Conservation (phyloP, 208 protist species). For the Trypanosoma boissoni region DNA sequence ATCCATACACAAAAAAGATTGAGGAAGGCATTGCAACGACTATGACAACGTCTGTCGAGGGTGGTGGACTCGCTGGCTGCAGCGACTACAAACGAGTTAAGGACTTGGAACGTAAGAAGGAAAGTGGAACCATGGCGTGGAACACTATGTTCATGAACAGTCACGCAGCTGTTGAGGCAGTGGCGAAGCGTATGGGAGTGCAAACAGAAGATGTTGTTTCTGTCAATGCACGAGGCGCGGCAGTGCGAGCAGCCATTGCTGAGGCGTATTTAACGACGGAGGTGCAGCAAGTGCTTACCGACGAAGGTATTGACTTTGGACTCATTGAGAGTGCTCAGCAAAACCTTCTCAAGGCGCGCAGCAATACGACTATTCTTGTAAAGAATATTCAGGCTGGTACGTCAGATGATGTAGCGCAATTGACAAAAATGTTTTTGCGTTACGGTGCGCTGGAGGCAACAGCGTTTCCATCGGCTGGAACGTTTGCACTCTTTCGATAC, state of each 20-base stretch:
- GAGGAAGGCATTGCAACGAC: slow-evolving; percentile 2
- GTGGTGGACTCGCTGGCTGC: slow-evolving; percentile 31
- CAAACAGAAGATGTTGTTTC: slow-evolving; percentile 54
- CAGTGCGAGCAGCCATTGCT: slow-evolving; percentile 87
- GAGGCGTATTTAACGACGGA: slow-evolving; percentile 83
- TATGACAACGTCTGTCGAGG: background rate
- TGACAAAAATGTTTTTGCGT: slow-evolving; percentile 66
- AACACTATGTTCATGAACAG: slow-evolving; percentile 86
- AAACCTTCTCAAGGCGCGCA: slow-evolving; percentile 65
- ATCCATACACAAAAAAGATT: slow-evolving; percentile 69
- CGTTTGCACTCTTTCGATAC: slow-evolving; percentile 78
- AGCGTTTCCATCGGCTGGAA: slow-evolving; percentile 56
- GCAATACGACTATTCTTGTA: slow-evolving; percentile 80
- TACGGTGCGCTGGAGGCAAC: slow-evolving; percentile 71
- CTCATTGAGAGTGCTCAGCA: slow-evolving; percentile 56
- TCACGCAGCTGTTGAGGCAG: slow-evolving; percentile 62
- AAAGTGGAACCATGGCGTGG: slow-evolving; percentile 38
- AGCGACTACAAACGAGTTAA: slow-evolving; percentile 61
- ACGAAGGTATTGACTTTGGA: slow-evolving; percentile 73
- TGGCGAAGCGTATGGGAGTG: slow-evolving; percentile 71
- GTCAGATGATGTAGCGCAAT: slow-evolving; percentile 46
- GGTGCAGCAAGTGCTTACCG: slow-evolving; percentile 62
- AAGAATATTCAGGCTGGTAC: slow-evolving; percentile 66
- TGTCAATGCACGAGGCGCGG: slow-evolving; percentile 66
- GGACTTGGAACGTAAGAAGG: slow-evolving; percentile 2